phyloP scores from a whole-genome alignment of 371 early-diverging fungal genomes.

The Mucor racemosus region DNA sequence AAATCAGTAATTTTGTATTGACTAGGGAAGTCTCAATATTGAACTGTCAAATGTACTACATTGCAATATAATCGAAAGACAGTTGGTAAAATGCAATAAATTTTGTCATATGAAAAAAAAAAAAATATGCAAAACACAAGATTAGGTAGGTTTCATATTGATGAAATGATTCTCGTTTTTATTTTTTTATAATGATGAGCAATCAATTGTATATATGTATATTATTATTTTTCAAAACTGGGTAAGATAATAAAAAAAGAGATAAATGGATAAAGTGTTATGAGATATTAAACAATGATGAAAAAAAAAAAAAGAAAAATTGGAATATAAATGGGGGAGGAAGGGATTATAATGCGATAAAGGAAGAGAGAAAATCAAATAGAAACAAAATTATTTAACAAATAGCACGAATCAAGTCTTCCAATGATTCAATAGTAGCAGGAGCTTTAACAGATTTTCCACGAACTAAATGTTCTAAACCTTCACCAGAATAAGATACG shows the following conservation, averaged over 20 bases:
- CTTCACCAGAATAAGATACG: slow-evolving; percentile 95
- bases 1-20: no score
- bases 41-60: no score
- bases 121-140: no score
- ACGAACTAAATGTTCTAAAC: slow-evolving; percentile 66
- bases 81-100: no score
- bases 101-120: no score
- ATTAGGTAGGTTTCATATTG: no score
- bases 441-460: slow-evolving; percentile 65
- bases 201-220: not conserved
- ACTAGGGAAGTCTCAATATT: no score
- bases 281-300: slow-evolving; percentile 1
- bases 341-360: not conserved
- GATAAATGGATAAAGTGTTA: not conserved
- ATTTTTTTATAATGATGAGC: no score
- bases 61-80: no score
- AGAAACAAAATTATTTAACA: slow-evolving; percentile 13
- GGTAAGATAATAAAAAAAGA: not conserved
- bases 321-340: not conserved
- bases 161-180: no score
- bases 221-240: not conserved
- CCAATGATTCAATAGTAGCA: slow-evolving; percentile 48
- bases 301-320: not conserved
- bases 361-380: not conserved
- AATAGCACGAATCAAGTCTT: slow-evolving; percentile 47